Evolutionary conservation across 371 early-diverging fungal genomes (phyloP), one percentile per base, ranked within the genome.

Genomic region (Mortierella sp.): DNA sequence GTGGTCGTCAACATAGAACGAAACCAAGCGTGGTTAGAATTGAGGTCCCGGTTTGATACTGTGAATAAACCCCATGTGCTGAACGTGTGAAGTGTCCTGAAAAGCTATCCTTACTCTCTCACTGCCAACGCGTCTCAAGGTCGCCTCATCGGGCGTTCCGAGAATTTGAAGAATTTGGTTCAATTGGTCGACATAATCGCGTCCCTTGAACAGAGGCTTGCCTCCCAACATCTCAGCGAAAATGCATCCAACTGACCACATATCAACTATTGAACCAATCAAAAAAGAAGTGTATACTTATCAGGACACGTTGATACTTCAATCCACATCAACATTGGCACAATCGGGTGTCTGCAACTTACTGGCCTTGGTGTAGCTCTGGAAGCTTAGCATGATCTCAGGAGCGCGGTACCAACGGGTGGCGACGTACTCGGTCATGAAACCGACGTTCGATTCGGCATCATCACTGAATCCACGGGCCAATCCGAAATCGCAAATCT

Each of bases 371-470:
- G 97, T 97, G 90, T 99, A 99, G 73, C 92, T 94, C 81, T 96
- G 94, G 89, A 96, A 96, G 74, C 97, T 97, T 56, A 99, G 90
- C 96, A 99, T 98, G 76, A 99, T 96, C 88, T 99, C 99, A 41
- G 99, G 99, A 16, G 99, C 96, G 80, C 99, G 93, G 89, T 99
- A 99, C 99, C 99, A 99, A 80, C 99, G 92, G 0, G 99, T 99
- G 63, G 99, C 97, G 44, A 99, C 99, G 80, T 98, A 98, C 88
- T 98, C 97, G 48, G 98, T 98, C 97, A 98, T 96, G 83, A 97
- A 97, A 2, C 97, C 97, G 76, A 93, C 94, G 83, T 96, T 95
- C 70, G 91, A 93, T 27, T 97, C 98, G 44, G 90, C 90, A 77
- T 96, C 95, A 38, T 91, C 91, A 70, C 97, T 96, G 87, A 96